phyloP scores from a whole-genome alignment of 768 basidiomycete genomes.

The Kwoniella shandongensis region DNA sequence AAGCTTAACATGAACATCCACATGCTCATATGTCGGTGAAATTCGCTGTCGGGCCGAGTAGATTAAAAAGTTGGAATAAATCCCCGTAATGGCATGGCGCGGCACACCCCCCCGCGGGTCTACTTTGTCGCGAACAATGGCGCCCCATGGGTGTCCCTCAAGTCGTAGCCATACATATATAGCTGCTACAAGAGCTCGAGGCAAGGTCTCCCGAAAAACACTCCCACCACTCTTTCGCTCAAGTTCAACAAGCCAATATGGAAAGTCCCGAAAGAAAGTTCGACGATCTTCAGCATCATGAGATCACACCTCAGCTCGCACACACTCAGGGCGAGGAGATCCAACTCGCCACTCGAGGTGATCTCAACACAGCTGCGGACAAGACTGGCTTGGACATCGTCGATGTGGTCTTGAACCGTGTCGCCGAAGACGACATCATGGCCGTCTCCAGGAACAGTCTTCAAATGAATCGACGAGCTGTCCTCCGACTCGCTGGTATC shows the following conservation, averaged over 20 bases:
- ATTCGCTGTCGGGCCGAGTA: too few relatives aligned
- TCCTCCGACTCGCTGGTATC: neutral
- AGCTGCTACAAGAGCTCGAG: too few relatives aligned
- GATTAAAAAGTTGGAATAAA: too few relatives aligned
- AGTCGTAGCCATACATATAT: too few relatives aligned
- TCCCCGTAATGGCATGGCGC: too few relatives aligned
- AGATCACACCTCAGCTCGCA: neutral
- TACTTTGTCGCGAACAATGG: too few relatives aligned
- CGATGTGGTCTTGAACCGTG: neutral
- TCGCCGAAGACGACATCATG: constrained; percentile 1
- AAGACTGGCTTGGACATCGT: neutral
- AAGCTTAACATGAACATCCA: too few relatives aligned
- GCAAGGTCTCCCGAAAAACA: neutral
- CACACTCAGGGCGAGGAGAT: neutral
- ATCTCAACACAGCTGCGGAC: neutral
- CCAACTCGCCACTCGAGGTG: neutral
- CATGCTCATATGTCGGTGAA: too few relatives aligned
- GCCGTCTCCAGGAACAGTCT: neutral
- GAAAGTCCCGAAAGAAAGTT: neutral
- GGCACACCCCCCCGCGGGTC: too few relatives aligned
- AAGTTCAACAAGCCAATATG: neutral
- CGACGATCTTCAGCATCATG: neutral
- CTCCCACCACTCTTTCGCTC: too few relatives aligned
- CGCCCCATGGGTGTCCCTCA: too few relatives aligned
- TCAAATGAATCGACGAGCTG: neutral